Base-by-base conservation (phyloP, 2,329 filamentous ascomycete genomes). In the Drechmeria coniospora region DNA sequence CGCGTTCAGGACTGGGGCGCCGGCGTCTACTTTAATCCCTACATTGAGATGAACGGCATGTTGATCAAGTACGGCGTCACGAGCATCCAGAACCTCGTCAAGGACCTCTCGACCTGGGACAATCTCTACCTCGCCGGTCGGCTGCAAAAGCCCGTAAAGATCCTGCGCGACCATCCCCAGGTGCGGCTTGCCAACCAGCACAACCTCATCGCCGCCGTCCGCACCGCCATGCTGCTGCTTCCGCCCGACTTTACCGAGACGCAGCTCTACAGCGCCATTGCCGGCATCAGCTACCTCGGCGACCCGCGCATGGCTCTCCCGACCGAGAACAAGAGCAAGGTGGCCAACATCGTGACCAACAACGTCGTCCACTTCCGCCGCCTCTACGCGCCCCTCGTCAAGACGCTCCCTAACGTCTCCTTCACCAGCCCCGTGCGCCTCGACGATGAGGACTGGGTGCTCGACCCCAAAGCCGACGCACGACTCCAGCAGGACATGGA, bases 41-140 rank as follows among this genome's bases (percentile, higher is more conserved):
- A 87, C 49, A 73, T 98, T 26, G 87, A 80, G 3, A 76, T 95
- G 34, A 93, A 95, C 44, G 92, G 90, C 22, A 92, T 84, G 35
- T 65, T 95, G 45, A 90, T 98, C 54, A 98, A 98, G 56, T 98
- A 98, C 44, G 90, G 87, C 13, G 90, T 98, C 14, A 92, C 94
- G 23, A 93, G 92, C 44, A 68, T 95, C 38, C 76, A 92, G 46
- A 94, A 86, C 3, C 62, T 98, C 11, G 86, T 83, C 43, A 68
- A 65, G 23, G 90, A 98, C 49, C 67, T 98, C 15, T 79, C 74
- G 17, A 74, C 84, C 32, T 98, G 90, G 90, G 76, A 93, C 36
- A 93, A 83, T 0, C 63, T 98, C 15, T 98, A 98, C 52, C 69
- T 98, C n/a, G 90, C 92, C 5, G 90, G 90, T 4, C 79, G 90